Conservation (phyloP, 441 rosid species). For the Pelargonium myrrhifolium region DNA sequence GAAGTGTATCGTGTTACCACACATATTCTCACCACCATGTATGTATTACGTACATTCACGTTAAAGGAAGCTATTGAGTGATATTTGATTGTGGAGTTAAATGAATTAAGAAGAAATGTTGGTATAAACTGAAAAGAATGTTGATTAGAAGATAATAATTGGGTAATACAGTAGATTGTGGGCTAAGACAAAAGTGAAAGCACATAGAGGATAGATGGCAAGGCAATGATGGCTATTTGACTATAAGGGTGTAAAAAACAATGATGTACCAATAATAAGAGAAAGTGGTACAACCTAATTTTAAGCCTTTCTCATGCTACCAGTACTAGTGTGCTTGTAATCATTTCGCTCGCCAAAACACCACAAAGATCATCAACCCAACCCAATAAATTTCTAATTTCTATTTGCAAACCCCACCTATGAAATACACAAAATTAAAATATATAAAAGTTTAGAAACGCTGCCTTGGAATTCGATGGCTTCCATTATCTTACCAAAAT, state of each 20-base stretch:
- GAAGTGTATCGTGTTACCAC: too few relatives aligned
- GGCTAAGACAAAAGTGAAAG: background rate
- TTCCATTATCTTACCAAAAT: too few relatives aligned
- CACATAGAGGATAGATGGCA: too few relatives aligned
- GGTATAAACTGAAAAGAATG: too few relatives aligned
- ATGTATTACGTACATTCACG: too few relatives aligned
- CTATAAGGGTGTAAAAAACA: slow-evolving; percentile 6
- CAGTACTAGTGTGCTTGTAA: slow-evolving; percentile 19
- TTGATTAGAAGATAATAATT: background rate
- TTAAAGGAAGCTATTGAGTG: too few relatives aligned
- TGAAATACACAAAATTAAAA: too few relatives aligned
- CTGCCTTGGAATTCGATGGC: too few relatives aligned
- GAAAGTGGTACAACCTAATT: background rate
- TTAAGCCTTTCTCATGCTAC: slow-evolving; percentile 1
- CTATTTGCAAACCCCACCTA: background rate
- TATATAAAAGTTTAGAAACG: too few relatives aligned
- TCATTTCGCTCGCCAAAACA: slow-evolving; percentile 20
- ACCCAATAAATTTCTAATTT: background rate
- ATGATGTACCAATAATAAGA: slow-evolving; percentile 34
- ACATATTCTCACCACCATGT: too few relatives aligned
- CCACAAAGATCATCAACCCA: slow-evolving; percentile 16
- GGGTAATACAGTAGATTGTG: background rate
- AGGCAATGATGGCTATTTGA: background rate
- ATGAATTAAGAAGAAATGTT: too few relatives aligned
- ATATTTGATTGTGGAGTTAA: too few relatives aligned